Percentiles rank a stretch among this genome's conserved stretches.
phyloP scores from a whole-genome alignment of 805 yeast species.

The Metschnikowia kunwiensis region DNA sequence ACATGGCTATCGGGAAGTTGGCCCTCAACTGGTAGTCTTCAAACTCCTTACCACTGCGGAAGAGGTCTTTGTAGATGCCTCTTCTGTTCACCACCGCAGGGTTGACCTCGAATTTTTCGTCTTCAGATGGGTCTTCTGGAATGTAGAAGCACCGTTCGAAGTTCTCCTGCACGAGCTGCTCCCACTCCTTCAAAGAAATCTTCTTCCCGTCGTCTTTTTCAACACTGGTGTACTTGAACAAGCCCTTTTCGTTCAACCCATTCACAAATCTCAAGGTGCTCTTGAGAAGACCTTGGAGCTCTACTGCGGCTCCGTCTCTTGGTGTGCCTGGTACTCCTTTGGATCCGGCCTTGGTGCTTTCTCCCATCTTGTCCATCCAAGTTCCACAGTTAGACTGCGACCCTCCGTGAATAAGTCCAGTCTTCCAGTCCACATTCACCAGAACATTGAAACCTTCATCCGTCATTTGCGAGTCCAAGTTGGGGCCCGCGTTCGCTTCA shows the following conservation, averaged over 20 bases:
- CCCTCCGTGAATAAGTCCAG: conserved; percentile 89
- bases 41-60: conserved; percentile 74
- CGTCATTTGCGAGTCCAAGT: conserved; percentile 85
- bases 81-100: conserved; percentile 72
- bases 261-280: conserved; percentile 79
- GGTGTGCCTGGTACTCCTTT: conserved; percentile 98
- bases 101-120: conserved; percentile 59
- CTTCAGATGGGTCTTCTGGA: conserved; percentile 65
- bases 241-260: conserved; percentile 49
- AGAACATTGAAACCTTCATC: conserved; percentile 89
- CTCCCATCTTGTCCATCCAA: conserved; percentile 99
- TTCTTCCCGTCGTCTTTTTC: conserved; percentile 53
- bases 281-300: conserved; percentile 83
- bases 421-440: conserved; percentile 79
- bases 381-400: conserved; percentile 94
- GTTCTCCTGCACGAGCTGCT: conserved; percentile 58
- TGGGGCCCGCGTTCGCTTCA: conserved; percentile 93
- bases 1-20: conserved; percentile 87
- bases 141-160: conserved; percentile 80
- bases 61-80: conserved; percentile 90
- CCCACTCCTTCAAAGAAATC: conserved; percentile 69
- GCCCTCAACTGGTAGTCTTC: conserved; percentile 94
- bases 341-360: conserved; percentile 74
- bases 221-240: conserved; percentile 59
- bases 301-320: conserved; percentile 94